phyloP scores from a whole-genome alignment of 768 basidiomycete species.

The Boletus pseudopeckii region DNA sequence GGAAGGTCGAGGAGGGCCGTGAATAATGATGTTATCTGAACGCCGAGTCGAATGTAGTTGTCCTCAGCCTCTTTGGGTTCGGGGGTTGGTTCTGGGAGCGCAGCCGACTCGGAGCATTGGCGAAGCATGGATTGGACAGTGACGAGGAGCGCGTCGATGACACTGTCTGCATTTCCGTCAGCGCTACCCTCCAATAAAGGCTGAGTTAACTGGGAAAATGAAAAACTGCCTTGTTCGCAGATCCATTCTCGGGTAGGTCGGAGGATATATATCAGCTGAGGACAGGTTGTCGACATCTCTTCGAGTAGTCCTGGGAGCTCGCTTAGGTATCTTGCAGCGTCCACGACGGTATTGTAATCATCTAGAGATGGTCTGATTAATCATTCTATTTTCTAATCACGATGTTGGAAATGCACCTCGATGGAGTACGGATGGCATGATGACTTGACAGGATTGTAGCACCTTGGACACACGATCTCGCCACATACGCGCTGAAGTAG shows the following conservation, averaged over 20 bases:
- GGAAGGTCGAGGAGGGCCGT: constrained; percentile 49
- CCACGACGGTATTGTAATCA: constrained; percentile 32
- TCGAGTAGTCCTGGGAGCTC: constrained; percentile 24
- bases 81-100: constrained; percentile 1
- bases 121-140: constrained; percentile 59
- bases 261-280: constrained; percentile 27
- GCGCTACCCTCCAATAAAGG: background rate
- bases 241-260: constrained; percentile 30
- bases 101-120: constrained; percentile 31
- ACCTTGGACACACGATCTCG: constrained; percentile 27
- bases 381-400: background rate
- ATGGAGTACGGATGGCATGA: constrained; percentile 34
- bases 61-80: constrained; percentile 36
- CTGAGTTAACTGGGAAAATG: constrained; percentile 9
- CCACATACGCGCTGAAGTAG: constrained; percentile 26
- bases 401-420: constrained; percentile 30
- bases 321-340: constrained; percentile 24
- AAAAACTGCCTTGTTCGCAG: constrained; percentile 25
- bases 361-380: constrained; percentile 24
- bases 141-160: constrained; percentile 65
- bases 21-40: constrained; percentile 41
- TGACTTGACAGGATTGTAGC: constrained; percentile 15
- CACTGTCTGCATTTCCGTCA: constrained; percentile 29
- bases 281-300: constrained; percentile 29
- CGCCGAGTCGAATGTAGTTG: constrained; percentile 51